Conservation (phyloP, 2,329 filamentous ascomycete genomes). For the Chrysosporium keratinophilum region DNA sequence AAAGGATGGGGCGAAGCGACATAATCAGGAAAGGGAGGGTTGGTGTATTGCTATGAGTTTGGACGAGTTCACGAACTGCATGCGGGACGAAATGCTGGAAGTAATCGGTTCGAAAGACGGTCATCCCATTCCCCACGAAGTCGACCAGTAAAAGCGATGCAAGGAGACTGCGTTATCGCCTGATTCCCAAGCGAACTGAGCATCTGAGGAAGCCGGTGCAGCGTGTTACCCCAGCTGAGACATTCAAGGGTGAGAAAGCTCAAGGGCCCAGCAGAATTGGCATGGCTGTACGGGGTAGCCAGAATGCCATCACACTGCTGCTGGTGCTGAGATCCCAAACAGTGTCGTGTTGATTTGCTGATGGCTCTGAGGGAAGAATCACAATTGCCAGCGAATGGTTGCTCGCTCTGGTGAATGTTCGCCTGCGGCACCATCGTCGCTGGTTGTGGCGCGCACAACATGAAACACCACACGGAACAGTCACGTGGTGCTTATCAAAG, state of each 20-base stretch:
- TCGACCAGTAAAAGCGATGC: constrained; percentile 9
- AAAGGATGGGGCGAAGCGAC: constrained; percentile 7
- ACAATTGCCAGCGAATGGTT: neutral
- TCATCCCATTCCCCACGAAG: constrained; percentile 1
- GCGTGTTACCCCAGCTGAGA: constrained; percentile 14
- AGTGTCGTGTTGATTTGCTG: constrained; percentile 1
- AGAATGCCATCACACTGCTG: constrained; percentile 2
- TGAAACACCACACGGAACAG: constrained; percentile 6
- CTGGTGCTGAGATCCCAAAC: neutral
- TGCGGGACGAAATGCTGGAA: neutral
- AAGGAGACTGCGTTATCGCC: constrained; percentile 8
- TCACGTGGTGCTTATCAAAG: constrained; percentile 7
- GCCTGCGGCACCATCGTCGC: too few species aligned
- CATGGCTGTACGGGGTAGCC: neutral
- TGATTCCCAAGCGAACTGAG: constrained; percentile 9
- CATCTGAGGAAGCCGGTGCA: constrained; percentile 9
- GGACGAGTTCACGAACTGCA: neutral
- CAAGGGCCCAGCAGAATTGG: constrained; percentile 2
- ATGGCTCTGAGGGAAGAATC: neutral
- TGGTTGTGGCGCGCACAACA: neutral
- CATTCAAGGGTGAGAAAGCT: constrained; percentile 14
- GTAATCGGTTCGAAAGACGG: neutral
- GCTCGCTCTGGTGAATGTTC: neutral
- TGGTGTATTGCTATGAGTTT: neutral
- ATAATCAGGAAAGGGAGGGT: constrained; percentile 10